These are phyloP conservation scores for Capsella bursapastoris DNA, from an alignment of 345 rosid genomes.

Conservation along the genomic window DNA sequence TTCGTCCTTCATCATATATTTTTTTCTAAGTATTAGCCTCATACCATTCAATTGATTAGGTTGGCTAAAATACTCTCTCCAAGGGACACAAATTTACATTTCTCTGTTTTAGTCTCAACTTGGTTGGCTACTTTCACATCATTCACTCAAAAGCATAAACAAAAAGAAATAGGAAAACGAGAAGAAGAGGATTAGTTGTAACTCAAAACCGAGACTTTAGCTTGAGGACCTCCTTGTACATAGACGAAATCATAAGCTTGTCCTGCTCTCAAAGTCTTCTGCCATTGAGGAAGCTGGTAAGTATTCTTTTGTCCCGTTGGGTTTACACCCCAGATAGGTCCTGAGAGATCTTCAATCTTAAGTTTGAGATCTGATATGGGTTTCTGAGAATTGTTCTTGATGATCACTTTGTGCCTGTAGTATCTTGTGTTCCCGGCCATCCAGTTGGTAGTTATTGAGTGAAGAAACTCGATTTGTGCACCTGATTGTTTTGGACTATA, in stretches of 20 bases:
- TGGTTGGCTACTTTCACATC: constrained; percentile 26
- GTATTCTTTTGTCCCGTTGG: constrained; percentile 54
- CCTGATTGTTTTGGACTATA: constrained; percentile 46
- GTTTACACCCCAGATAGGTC: constrained; percentile 70
- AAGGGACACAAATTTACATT: constrained; percentile 40
- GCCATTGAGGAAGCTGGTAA: constrained; percentile 62
- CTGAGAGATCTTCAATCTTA: constrained; percentile 55
- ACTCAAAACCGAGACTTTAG: constrained; percentile 60
- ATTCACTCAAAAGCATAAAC: background rate
- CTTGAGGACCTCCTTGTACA: constrained; percentile 83
- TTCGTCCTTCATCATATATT: background rate
- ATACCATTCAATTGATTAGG: too few species aligned
- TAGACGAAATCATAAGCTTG: constrained; percentile 62
- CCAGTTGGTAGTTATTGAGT: constrained; percentile 73
- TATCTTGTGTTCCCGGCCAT: constrained; percentile 50
- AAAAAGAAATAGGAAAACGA: background rate
- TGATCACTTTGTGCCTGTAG: constrained; percentile 70
- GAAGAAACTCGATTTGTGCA: constrained; percentile 57
- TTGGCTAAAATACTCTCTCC: background rate
- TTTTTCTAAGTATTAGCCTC: too few species aligned
- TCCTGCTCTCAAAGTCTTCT: constrained; percentile 52
- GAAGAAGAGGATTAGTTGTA: constrained; percentile 46
- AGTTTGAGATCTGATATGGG: constrained; percentile 57
- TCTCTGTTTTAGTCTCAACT: constrained; percentile 32
- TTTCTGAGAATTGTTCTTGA: constrained; percentile 65